Percentiles rank a stretch among this genome's conserved stretches.
phyloP scores from a whole-genome alignment of 345 rosid species.

The Draba incana region DNA sequence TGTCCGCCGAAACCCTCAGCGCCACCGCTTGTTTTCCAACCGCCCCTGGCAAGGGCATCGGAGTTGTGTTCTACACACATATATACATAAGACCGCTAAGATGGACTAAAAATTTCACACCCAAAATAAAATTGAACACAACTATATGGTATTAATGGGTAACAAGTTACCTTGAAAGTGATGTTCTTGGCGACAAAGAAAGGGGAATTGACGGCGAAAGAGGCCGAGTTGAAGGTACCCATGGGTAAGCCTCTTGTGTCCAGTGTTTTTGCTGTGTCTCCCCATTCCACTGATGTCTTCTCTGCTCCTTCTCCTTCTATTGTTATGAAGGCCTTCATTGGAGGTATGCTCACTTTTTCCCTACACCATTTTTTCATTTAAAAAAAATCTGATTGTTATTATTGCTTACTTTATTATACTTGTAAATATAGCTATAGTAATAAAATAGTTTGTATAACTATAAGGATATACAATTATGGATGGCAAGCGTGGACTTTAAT shows the following conservation, averaged over 20 bases:
- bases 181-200: conserved; percentile 91
- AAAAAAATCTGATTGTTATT: neutral
- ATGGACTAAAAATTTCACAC: conserved; percentile 5
- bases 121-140: neutral
- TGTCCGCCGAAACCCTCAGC: conserved; percentile 86
- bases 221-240: conserved; percentile 87
- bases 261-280: conserved; percentile 89
- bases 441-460: neutral
- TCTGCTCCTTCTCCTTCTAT: conserved; percentile 95
- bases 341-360: conserved; percentile 83
- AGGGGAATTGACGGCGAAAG: conserved; percentile 86
- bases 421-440: neutral
- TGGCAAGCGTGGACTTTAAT: conserved; percentile 10
- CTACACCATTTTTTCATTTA: conserved; percentile 42
- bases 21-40: conserved; percentile 94
- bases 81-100: neutral
- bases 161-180: conserved; percentile 74
- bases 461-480: conserved; percentile 3
- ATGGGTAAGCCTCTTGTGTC: conserved; percentile 70
- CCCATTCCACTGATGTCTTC: conserved; percentile 85
- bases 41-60: conserved; percentile 86
- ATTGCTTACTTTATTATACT: conserved; percentile 1
- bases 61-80: conserved; percentile 71
- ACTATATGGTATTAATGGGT: conserved; percentile 5
- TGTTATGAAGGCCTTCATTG: conserved; percentile 79